phyloP scores from a whole-genome alignment of 352 stramenopile genomes.

The Thalassiosira exigua region DNA sequence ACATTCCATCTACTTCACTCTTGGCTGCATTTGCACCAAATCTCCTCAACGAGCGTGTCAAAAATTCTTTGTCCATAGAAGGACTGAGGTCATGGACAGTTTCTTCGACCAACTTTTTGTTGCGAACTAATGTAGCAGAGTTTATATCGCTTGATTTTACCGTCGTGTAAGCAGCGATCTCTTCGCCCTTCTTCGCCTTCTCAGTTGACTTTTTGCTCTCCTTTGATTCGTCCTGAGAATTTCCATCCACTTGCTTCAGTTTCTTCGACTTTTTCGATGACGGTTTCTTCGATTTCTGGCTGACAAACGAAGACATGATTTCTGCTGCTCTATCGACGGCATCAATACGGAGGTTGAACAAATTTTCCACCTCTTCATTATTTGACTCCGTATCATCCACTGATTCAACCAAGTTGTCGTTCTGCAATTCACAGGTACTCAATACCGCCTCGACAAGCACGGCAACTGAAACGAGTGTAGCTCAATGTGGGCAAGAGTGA shows the following conservation, averaged over 20 bases:
- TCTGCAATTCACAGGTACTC: too few species aligned
- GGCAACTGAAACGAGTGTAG: too few species aligned
- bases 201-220: slow-evolving; percentile 8
- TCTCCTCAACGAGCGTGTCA: slow-evolving; percentile 17
- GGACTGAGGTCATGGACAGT: slow-evolving; percentile 17
- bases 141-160: slow-evolving; percentile 40
- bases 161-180: neutral
- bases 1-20: slow-evolving; percentile 15
- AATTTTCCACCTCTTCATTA: slow-evolving; percentile 44
- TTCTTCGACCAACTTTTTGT: slow-evolving; percentile 35
- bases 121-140: slow-evolving; percentile 10
- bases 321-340: slow-evolving; percentile 38
- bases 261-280: slow-evolving; percentile 31
- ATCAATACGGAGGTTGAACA: slow-evolving; percentile 50
- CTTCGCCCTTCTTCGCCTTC: slow-evolving; percentile 1
- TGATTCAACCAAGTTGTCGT: too few species aligned
- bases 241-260: slow-evolving; percentile 40
- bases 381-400: too few species aligned
- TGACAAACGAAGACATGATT: slow-evolving; percentile 46
- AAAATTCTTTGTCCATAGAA: slow-evolving; percentile 27
- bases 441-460: too few species aligned
- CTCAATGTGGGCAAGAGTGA: too few species aligned
- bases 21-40: slow-evolving; percentile 18
- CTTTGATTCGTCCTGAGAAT: slow-evolving; percentile 15
- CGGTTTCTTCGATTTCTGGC: slow-evolving; percentile 19